Conservation (phyloP, 2,329 filamentous ascomycete species). For the Tricladium varicosporioides region DNA sequence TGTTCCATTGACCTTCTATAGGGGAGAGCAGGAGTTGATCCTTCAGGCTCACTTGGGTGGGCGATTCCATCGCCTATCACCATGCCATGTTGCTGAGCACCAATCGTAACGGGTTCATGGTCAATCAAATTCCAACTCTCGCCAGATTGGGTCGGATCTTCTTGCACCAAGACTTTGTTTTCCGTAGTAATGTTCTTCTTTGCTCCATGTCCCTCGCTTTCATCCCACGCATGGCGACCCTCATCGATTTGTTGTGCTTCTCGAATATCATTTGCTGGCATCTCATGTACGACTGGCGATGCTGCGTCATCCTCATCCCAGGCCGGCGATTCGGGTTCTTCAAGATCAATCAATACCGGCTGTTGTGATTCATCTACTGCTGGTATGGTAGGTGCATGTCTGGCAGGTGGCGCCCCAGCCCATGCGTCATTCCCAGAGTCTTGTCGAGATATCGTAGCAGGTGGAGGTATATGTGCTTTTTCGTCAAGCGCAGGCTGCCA, state of each 20-base stretch:
- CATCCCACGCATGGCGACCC: constrained; percentile 31
- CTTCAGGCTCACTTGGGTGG: constrained; percentile 14
- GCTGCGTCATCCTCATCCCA: constrained; percentile 33
- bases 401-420: constrained; percentile 18
- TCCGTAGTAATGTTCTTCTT: not conserved
- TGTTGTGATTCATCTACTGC: constrained; percentile 18
- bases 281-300: constrained; percentile 18
- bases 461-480: constrained; percentile 15
- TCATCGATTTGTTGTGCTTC: constrained; percentile 25
- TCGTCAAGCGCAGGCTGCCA: constrained; percentile 30
- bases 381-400: constrained; percentile 12
- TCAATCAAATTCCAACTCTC: constrained; percentile 32
- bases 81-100: constrained; percentile 26
- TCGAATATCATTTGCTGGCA: constrained; percentile 18
- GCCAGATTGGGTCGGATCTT: constrained; percentile 17
- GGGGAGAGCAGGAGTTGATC: constrained; percentile 28
- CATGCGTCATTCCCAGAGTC: constrained; percentile 31
- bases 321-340: constrained; percentile 32
- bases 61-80: constrained; percentile 14
- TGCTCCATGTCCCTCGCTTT: constrained; percentile 16
- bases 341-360: constrained; percentile 28
- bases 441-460: constrained; percentile 21
- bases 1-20: constrained; percentile 25
- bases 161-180: constrained; percentile 7
- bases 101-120: constrained; percentile 19